Conservation (phyloP, 225 moss, liverwort and hornwort species). For the Antitrichia curtipendula region DNA sequence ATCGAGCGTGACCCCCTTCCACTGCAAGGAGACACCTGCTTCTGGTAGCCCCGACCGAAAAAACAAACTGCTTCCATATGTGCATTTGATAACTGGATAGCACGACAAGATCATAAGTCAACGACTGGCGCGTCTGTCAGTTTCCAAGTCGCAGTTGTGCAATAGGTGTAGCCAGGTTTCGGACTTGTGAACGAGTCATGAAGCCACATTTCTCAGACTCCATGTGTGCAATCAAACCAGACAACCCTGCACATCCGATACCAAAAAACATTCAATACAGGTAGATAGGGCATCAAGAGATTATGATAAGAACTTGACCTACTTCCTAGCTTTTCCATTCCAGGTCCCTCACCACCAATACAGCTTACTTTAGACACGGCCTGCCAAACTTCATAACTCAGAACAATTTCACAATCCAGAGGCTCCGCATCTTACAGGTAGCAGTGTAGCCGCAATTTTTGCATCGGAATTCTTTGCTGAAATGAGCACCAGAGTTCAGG, state of each 20-base stretch:
- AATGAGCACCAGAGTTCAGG: conserved; percentile 9
- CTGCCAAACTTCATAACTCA: not conserved
- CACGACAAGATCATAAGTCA: not conserved
- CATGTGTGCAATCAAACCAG: conserved; percentile 15
- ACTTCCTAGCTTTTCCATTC: not conserved
- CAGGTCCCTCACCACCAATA: not conserved
- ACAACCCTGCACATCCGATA: conserved; percentile 22
- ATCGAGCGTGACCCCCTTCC: not conserved
- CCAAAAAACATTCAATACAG: not conserved
- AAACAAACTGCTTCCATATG: not conserved
- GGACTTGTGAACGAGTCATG: conserved; percentile 4
- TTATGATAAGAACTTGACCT: not conserved
- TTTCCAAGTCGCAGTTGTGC: conserved; percentile 5
- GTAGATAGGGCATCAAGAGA: not conserved
- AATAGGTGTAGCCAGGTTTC: not conserved
- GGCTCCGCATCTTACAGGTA: conserved; percentile 5
- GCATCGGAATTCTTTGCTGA: conserved; percentile 20
- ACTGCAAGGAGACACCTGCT: not conserved
- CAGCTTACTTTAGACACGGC: not conserved
- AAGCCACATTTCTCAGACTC: conserved; percentile 31
- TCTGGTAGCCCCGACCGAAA: not conserved
- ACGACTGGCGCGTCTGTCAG: not conserved
- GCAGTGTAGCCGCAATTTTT: not conserved
- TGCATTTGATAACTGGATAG: not conserved
- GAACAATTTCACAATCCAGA: not conserved